Evolutionary conservation across 352 stramenopile genomes (phyloP), one percentile per base, ranked within the genome.

Genomic region (Blastocystis sp.): DNA sequence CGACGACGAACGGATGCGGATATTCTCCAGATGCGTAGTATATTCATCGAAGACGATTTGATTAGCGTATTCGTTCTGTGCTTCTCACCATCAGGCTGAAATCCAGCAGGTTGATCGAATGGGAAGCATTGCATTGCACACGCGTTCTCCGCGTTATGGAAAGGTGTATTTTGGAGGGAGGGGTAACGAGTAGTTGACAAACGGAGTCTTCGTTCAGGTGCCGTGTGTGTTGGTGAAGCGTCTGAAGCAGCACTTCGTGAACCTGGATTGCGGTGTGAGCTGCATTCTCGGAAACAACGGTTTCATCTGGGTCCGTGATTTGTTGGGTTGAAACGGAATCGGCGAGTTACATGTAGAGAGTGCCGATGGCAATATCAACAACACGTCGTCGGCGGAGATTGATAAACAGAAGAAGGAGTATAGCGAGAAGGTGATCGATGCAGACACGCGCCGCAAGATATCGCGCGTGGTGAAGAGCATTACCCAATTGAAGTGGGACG

Each of bases 201-300:
- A 72, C 29, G 75, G 75, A 7, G 63, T 76, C 4, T 32, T 85
- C 0, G 63, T 85, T 27, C n/a, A 40, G n/a, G 75, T 85, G 9
- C 75, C 75, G 21, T 76, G 49, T 38, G 75, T 76, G 27, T 34
- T 85, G 46, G 53, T 85, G 29, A 85, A 85, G 51, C 64, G 48
- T 27, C 51, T 85, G 63, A 76, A 72, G 9, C 75, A 85, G 38
- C 75, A 85, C 46, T 76, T 72, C 40, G 57, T 85, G 1, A 85
- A 72, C 29, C 63, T 85, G 16, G 48, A 64, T 29, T 85, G 75
- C 63, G 53, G 32, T 56, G 63, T 85, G 32, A 40, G 63, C 46
- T 76, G 57, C 51, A 85, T 85, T 44, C 6, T 85, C 34, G 75
- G 75, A 6, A 73, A 85, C 51, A 85, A 85, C 36, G 75, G 75